Evolutionary conservation across 1,139 yeast species (phyloP).

Genomic region (Yamadazyma atlantica): DNA sequence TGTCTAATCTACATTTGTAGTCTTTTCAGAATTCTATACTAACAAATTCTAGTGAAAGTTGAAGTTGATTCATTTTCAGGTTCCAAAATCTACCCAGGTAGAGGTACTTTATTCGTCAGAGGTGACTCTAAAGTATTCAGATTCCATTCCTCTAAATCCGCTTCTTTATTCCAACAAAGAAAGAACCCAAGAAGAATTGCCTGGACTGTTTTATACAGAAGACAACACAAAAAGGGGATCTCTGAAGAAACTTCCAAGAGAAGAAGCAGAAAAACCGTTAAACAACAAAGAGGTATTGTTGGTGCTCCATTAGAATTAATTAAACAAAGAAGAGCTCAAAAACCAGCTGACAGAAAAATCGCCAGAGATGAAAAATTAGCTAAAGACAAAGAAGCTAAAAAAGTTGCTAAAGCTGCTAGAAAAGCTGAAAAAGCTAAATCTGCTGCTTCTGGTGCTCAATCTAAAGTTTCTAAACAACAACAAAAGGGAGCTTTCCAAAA

Average conservation of each 20-base stretch:
- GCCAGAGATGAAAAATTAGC: slow-evolving; percentile 90
- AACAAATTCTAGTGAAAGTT: slow-evolving; percentile 75
- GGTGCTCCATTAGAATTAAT: slow-evolving; percentile 99
- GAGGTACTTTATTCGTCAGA: slow-evolving; percentile 99
- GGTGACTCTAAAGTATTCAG: slow-evolving; percentile 99
- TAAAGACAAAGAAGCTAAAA: slow-evolving; percentile 94
- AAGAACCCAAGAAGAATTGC: slow-evolving; percentile 99
- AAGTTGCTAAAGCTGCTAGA: slow-evolving; percentile 90
- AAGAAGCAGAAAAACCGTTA: slow-evolving; percentile 96
- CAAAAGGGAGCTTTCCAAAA: slow-evolving; percentile 95
- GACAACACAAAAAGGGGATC: slow-evolving; percentile 99
- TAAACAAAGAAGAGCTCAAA: slow-evolving; percentile 94
- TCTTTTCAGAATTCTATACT: neutral
- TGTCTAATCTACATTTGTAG: too few species aligned
- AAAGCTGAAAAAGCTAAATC: slow-evolving; percentile 90
- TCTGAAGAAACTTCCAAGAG: slow-evolving; percentile 97
- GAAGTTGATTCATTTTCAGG: slow-evolving; percentile 99
- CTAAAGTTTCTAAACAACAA: slow-evolving; percentile 76
- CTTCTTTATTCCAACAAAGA: slow-evolving; percentile 98
- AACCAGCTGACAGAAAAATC: slow-evolving; percentile 98
- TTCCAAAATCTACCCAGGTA: slow-evolving; percentile 99
- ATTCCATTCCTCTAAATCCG: slow-evolving; percentile 97
- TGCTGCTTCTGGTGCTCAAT: slow-evolving; percentile 70
- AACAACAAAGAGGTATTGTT: slow-evolving; percentile 98
- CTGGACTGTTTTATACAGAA: slow-evolving; percentile 99